These are phyloP conservation scores for Chimonanthus praecox DNA, from an alignment of 164 flowering plant genomes.

Conservation along the genomic window DNA sequence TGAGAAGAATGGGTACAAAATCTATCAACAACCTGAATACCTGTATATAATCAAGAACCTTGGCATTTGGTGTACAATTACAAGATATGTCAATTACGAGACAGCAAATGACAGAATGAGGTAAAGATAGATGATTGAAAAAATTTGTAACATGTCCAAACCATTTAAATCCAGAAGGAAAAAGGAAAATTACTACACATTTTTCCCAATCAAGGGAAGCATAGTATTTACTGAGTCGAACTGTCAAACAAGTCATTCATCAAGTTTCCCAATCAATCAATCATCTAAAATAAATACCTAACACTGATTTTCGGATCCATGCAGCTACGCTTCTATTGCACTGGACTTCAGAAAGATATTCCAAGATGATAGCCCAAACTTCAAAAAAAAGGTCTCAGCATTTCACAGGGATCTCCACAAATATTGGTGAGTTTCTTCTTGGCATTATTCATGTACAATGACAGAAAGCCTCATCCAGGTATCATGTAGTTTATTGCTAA, in stretches of 20 bases:
- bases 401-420: neutral
- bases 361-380: neutral
- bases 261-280: neutral
- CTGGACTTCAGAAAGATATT: neutral
- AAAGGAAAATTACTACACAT: neutral
- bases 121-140: neutral
- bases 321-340: neutral
- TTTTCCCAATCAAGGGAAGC: neutral
- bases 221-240: neutral
- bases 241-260: neutral
- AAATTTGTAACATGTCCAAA: neutral
- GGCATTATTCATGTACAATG: slow-evolving; percentile 3
- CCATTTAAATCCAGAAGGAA: neutral
- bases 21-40: neutral
- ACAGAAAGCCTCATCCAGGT: neutral
- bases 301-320: neutral
- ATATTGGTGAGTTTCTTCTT: neutral
- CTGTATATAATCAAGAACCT: too few relatives aligned
- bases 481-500: neutral
- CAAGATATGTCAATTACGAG: too few relatives aligned
- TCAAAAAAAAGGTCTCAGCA: neutral
- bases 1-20: too few relatives aligned
- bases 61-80: too few relatives aligned
- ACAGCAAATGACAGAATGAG: too few relatives aligned
- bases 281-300: neutral